phyloP scores from a whole-genome alignment of 1,284 basidiomycete species.

The Tylopilus orsonianus region DNA sequence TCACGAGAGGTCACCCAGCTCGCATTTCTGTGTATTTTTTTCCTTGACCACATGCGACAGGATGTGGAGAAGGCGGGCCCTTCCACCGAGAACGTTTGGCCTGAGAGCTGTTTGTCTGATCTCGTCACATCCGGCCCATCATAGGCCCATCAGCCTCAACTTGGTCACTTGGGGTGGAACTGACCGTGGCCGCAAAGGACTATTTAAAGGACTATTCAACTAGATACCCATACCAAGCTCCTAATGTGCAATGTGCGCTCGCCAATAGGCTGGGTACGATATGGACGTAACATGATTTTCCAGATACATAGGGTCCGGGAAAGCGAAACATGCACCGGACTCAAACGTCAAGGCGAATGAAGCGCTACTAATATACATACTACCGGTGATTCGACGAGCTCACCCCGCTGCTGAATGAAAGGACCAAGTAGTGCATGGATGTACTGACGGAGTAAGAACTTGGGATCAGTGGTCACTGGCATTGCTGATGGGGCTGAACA shows the following conservation, averaged over 20 bases:
- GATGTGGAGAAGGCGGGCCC: slow-evolving; percentile 4
- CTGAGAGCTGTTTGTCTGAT: neutral
- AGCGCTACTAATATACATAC: too few species aligned
- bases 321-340: too few species aligned
- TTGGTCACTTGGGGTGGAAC: neutral
- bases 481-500: neutral
- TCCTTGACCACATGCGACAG: slow-evolving; percentile 10
- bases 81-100: neutral
- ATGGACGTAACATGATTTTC: neutral
- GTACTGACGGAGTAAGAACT: neutral
- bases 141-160: neutral
- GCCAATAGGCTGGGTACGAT: too few species aligned
- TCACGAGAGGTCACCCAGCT: slow-evolving; percentile 11
- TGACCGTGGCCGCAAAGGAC: neutral
- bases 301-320: neutral
- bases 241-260: neutral
- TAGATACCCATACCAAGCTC: neutral
- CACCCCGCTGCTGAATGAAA: too few species aligned
- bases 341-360: too few species aligned
- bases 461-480: neutral
- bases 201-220: too few species aligned
- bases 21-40: too few species aligned
- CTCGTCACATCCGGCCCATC: neutral
- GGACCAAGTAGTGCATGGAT: too few species aligned
- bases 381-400: too few species aligned